Conservation (phyloP, 2,329 filamentous ascomycete genomes). For the Spiromastix sp. region DNA sequence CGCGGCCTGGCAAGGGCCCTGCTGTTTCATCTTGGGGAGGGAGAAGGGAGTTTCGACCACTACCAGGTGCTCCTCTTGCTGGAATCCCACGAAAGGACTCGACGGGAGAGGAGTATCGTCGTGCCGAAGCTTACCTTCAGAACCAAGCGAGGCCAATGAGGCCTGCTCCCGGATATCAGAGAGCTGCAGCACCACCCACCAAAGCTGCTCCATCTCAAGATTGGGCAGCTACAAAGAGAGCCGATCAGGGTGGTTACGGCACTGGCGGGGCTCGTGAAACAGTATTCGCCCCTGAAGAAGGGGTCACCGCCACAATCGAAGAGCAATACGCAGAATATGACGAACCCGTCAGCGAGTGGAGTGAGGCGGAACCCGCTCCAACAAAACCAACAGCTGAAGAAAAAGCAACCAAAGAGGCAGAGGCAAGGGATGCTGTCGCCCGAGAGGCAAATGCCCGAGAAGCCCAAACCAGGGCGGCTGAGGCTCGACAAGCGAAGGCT, state of each 20-base stretch:
- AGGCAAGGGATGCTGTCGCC: not conserved
- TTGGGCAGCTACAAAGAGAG: too few species aligned
- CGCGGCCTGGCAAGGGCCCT: too few species aligned
- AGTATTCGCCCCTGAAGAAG: not conserved
- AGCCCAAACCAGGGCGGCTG: not conserved
- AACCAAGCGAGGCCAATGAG: too few species aligned
- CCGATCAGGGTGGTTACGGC: too few species aligned
- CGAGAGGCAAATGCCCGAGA: not conserved
- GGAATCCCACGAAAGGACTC: not conserved
- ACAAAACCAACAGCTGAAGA: not conserved
- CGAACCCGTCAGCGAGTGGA: not conserved
- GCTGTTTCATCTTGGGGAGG: too few species aligned
- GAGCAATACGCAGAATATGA: not conserved
- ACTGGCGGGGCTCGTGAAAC: too few species aligned
- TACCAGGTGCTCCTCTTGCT: not conserved
- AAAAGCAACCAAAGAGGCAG: not conserved
- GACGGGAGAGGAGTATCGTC: not conserved
- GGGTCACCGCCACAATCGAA: not conserved
- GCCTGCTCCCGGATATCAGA: too few species aligned
- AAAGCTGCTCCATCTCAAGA: too few species aligned
- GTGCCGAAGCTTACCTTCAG: not conserved
- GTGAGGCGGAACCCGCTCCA: not conserved
- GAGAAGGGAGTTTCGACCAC: not conserved
- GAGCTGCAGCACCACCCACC: too few species aligned
- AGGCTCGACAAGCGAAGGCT: not conserved